phyloP scores from a whole-genome alignment of 1,139 yeast species.

The Geotrichum europaeum region DNA sequence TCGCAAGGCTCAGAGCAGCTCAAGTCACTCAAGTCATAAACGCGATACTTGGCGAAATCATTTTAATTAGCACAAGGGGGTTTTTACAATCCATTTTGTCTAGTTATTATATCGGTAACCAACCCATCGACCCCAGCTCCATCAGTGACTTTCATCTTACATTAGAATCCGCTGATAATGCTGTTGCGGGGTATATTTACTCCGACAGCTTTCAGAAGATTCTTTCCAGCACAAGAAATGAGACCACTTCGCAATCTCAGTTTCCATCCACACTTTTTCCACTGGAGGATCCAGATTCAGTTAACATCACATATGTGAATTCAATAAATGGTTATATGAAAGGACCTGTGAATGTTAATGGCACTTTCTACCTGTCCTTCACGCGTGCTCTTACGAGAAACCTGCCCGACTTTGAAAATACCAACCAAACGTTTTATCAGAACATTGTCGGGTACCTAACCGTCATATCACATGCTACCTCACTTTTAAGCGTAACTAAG shows the following conservation, averaged over 20 bases:
- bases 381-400: constrained; percentile 23
- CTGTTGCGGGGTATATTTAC: constrained; percentile 26
- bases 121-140: constrained; percentile 16
- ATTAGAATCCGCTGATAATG: constrained; percentile 28
- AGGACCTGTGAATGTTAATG: constrained; percentile 17
- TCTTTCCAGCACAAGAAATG: constrained; percentile 4
- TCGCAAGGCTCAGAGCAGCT: constrained; percentile 74
- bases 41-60: constrained; percentile 55
- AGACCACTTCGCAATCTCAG: neutral
- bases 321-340: constrained; percentile 5
- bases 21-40: constrained; percentile 68
- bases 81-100: constrained; percentile 30
- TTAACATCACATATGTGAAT: constrained; percentile 1
- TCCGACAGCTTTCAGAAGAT: constrained; percentile 18
- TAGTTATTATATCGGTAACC: constrained; percentile 19
- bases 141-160: constrained; percentile 21
- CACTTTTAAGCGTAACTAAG: constrained; percentile 47
- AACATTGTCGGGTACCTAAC: constrained; percentile 54
- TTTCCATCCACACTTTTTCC: constrained; percentile 26
- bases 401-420: constrained; percentile 7
- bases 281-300: neutral
- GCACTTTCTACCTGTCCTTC: constrained; percentile 23
- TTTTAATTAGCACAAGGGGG: constrained; percentile 27
- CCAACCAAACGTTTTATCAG: constrained; percentile 4
- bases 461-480: constrained; percentile 54